Percentiles rank a stretch among this genome's conserved stretches.
Evolutionary conservation across 2,329 filamentous ascomycete genomes (phyloP).

Genomic region (Davidsoniella australis): DNA sequence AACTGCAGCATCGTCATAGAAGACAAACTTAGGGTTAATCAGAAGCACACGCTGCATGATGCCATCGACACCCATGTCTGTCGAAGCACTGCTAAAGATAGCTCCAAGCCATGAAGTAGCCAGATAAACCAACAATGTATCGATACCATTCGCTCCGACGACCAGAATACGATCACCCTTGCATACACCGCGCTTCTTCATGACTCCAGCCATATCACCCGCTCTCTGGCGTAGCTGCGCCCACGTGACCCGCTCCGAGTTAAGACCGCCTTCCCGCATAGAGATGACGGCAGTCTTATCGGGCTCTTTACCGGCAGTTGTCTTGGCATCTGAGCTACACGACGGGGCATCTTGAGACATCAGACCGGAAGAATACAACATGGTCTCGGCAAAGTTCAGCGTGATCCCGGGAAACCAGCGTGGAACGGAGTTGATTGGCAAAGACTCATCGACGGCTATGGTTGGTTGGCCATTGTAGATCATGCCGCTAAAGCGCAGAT

Average conservation of each 20-base stretch:
- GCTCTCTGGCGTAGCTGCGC: slow-evolving; percentile 42
- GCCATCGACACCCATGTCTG: slow-evolving; percentile 69
- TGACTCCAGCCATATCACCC: slow-evolving; percentile 43
- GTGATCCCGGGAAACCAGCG: slow-evolving; percentile 60
- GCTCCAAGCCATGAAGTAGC: slow-evolving; percentile 55
- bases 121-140: slow-evolving; percentile 55
- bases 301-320: slow-evolving; percentile 51
- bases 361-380: slow-evolving; percentile 40
- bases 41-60: slow-evolving; percentile 59
- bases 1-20: slow-evolving; percentile 63
- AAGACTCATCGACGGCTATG: slow-evolving; percentile 48
- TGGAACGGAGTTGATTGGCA: slow-evolving; percentile 54
- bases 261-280: slow-evolving; percentile 47
- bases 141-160: slow-evolving; percentile 57
- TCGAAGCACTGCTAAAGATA: slow-evolving; percentile 59
- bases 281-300: slow-evolving; percentile 53
- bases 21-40: slow-evolving; percentile 62
- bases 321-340: slow-evolving; percentile 22
- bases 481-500: slow-evolving; percentile 42
- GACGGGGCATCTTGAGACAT: slow-evolving; percentile 19
- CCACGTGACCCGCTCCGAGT: slow-evolving; percentile 46
- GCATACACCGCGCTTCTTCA: slow-evolving; percentile 46
- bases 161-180: slow-evolving; percentile 61
- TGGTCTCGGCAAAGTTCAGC: slow-evolving; percentile 67
- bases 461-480: slow-evolving; percentile 45